These are phyloP conservation scores for Corymbia maculata DNA, from an alignment of 345 rosid genomes.

Conservation along the genomic window DNA sequence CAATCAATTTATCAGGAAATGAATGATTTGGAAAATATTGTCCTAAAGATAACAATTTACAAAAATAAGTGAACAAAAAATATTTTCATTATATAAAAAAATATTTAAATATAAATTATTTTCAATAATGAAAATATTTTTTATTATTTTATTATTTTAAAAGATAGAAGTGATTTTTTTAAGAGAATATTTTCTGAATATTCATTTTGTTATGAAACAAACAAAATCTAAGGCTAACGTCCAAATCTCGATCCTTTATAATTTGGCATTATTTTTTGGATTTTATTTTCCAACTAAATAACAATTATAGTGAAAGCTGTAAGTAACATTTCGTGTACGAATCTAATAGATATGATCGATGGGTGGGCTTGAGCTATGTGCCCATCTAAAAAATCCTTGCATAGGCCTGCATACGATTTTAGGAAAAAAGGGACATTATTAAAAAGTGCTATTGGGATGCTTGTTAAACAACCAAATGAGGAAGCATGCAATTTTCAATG, in stretches of 20 bases:
- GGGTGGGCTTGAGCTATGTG: background rate
- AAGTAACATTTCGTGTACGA: background rate
- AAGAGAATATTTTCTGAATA: too few species aligned
- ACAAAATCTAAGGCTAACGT: background rate
- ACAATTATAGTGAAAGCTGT: background rate
- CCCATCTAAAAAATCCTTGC: background rate
- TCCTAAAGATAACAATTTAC: background rate
- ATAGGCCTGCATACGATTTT: background rate
- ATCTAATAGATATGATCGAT: background rate
- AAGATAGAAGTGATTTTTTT: background rate
- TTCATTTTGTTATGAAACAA: background rate
- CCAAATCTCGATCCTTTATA: background rate
- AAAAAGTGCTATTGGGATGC: background rate
- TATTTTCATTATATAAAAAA: background rate
- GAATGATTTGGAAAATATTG: too few species aligned
- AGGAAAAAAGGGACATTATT: background rate
- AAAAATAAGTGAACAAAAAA: background rate
- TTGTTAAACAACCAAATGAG: background rate
- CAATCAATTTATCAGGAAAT: too few species aligned
- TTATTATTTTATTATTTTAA: too few species aligned
- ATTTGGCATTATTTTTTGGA: background rate
- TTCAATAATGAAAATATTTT: background rate
- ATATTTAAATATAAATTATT: too few species aligned
- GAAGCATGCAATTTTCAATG: background rate
- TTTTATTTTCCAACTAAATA: background rate